These are phyloP conservation scores for Neoscytalidium dimidiatum DNA, from an alignment of 2,329 filamentous ascomycete genomes.

Conservation along the genomic window DNA sequence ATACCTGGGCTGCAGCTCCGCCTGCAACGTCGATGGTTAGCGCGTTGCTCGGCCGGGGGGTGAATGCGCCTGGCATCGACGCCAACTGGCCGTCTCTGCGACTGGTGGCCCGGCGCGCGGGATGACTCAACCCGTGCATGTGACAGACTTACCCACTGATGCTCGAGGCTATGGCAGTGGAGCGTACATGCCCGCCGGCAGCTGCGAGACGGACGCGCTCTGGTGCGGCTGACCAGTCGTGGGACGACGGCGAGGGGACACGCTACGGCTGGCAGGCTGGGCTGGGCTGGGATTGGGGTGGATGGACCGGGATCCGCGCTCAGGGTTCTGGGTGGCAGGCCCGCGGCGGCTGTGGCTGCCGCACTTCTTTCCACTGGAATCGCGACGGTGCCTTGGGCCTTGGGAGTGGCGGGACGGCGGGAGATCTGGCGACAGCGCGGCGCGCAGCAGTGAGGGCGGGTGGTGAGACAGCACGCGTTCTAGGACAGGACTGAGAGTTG, in stretches of 20 bases:
- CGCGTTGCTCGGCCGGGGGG: constrained; percentile 10
- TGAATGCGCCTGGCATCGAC: not conserved
- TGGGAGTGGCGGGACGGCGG: too few species aligned
- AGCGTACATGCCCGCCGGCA: constrained; percentile 14
- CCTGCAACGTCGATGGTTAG: constrained; percentile 12
- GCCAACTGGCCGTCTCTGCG: constrained; percentile 6
- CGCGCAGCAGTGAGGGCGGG: not conserved
- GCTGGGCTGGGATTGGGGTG: not conserved
- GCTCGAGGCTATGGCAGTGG: not conserved
- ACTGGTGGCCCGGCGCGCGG: not conserved
- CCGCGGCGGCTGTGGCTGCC: constrained; percentile 11
- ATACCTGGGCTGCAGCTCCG: constrained; percentile 11
- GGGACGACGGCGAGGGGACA: not conserved
- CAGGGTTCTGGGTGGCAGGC: not conserved
- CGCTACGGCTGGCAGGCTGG: not conserved
- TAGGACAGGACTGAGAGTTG: not conserved
- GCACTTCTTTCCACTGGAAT: not conserved
- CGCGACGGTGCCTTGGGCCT: constrained; percentile 4
- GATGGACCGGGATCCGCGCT: constrained; percentile 1
- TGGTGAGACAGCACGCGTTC: not conserved
- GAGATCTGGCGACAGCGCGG: not conserved
- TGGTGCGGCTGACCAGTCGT: not conserved
- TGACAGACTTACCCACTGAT: constrained; percentile 14
- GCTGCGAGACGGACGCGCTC: not conserved
- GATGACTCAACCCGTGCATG: constrained; percentile 1